These are phyloP conservation scores for Botrytis hyacinthi DNA, from an alignment of 2,329 filamentous ascomycete genomes.

Conservation along the genomic window DNA sequence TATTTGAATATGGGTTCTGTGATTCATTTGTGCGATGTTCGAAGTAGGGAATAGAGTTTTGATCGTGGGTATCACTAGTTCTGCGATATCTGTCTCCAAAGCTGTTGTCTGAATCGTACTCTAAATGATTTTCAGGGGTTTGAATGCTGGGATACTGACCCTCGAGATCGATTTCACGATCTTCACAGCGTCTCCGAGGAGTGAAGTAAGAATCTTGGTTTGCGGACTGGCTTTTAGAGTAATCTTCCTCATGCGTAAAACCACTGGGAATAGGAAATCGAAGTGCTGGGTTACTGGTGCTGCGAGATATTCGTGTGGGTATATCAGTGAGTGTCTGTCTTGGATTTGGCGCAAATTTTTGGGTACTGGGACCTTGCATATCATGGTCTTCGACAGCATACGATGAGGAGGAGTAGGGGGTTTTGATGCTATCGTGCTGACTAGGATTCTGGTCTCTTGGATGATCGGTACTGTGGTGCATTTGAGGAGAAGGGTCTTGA, in stretches of 20 bases:
- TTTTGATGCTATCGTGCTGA: neutral
- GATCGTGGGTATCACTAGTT: neutral
- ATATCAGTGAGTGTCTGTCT: rapidly evolving
- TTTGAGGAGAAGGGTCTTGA: neutral
- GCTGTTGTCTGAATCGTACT: neutral
- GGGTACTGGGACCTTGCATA: neutral
- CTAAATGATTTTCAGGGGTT: neutral
- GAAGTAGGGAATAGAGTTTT: neutral
- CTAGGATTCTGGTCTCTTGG: too few species aligned
- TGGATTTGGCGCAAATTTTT: neutral
- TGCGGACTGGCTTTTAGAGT: neutral
- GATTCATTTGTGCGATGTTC: rapidly evolving
- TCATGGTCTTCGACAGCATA: neutral
- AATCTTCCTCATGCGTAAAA: neutral
- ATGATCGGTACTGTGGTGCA: neutral
- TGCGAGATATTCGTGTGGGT: too few species aligned
- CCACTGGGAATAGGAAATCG: neutral
- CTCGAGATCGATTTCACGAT: neutral
- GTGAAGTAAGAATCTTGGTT: neutral
- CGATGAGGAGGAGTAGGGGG: rapidly evolving
- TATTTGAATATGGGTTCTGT: neutral
- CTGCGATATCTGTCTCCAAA: neutral
- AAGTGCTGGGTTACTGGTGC: neutral
- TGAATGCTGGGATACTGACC: neutral
- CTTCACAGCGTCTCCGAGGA: neutral